A percentile compares a stretch with the other conserved stretches of the same genome.
Evolutionary conservation across 192 early-diverging fungal genomes (phyloP).

Genomic region (Physocladia obscura): DNA sequence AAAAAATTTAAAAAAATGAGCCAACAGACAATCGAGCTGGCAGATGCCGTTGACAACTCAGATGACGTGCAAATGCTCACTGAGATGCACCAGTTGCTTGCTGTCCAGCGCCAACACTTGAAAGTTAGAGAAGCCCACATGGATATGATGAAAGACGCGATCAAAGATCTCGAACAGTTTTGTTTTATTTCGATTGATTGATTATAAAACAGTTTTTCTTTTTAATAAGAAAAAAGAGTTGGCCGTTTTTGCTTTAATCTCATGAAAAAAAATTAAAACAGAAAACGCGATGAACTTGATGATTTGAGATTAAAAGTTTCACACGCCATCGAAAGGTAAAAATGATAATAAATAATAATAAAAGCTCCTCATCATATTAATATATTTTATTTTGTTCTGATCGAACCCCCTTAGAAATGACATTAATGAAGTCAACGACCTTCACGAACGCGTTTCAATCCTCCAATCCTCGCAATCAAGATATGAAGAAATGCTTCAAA

Average conservation of each 20-base stretch:
- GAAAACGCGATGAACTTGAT: conserved; percentile 16
- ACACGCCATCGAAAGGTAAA: background rate
- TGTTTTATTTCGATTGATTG: background rate
- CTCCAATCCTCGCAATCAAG: conserved; percentile 14
- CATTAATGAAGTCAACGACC: conserved; percentile 3
- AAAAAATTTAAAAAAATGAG: too few relatives aligned
- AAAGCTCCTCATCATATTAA: background rate
- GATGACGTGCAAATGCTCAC: background rate
- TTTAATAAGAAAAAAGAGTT: background rate
- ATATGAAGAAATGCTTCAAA: conserved; percentile 7
- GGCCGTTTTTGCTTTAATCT: background rate
- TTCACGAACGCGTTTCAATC: conserved; percentile 6
- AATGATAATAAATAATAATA: too few relatives aligned
- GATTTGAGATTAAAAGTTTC: background rate
- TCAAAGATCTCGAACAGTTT: conserved; percentile 16
- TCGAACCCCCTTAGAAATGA: too few relatives aligned
- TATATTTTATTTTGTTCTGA: background rate
- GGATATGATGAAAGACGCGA: conserved; percentile 18
- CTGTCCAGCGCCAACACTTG: conserved; percentile 15
- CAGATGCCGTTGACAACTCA: too few relatives aligned
- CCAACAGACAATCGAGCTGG: too few relatives aligned
- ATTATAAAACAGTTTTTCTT: background rate
- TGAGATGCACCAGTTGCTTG: conserved; percentile 3
- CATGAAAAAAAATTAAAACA: background rate
- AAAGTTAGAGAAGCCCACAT: conserved; percentile 20